Evolutionary conservation across 2,329 filamentous ascomycete species (phyloP).

Genomic region (Thielaviopsis populi): DNA sequence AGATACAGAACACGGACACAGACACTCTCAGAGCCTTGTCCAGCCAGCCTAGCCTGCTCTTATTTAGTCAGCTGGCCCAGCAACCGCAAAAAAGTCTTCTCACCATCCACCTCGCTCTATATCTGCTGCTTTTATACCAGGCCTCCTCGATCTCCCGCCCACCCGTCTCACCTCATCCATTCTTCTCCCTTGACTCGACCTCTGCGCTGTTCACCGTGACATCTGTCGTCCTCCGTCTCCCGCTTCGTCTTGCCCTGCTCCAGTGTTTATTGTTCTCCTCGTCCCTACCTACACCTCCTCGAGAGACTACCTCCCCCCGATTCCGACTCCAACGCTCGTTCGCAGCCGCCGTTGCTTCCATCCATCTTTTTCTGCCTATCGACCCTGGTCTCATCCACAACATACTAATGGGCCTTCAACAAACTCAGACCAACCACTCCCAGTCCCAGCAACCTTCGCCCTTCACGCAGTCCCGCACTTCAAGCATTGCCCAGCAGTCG

Average conservation of each 20-base stretch:
- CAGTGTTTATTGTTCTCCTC: background rate
- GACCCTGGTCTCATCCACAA: slow-evolving; percentile 9
- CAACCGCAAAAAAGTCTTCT: background rate
- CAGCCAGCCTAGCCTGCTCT: background rate
- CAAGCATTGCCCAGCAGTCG: slow-evolving; percentile 59
- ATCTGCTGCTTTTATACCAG: background rate
- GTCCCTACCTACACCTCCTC: background rate
- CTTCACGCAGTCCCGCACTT: slow-evolving; percentile 50
- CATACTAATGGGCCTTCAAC: slow-evolving; percentile 41
- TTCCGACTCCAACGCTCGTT: background rate
- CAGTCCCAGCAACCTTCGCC: slow-evolving; percentile 54
- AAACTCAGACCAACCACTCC: slow-evolving; percentile 30
- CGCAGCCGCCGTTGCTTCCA: background rate
- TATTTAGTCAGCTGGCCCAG: slow-evolving; percentile 1
- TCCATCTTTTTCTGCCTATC: background rate
- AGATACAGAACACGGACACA: too few relatives aligned
- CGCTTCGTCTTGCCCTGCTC: background rate
- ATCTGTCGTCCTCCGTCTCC: slow-evolving; percentile 22
- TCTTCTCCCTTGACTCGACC: slow-evolving; percentile 21
- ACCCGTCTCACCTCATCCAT: slow-evolving; percentile 22
- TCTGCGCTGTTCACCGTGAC: slow-evolving; percentile 4
- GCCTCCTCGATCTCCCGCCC: background rate
- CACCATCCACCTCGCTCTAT: background rate
- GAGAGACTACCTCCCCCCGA: background rate
- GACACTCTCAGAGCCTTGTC: background rate